Evolutionary conservation across 768 basidiomycete species (phyloP), one percentile per base, ranked within the genome.

Genomic region (Auricularia auricula-judae): DNA sequence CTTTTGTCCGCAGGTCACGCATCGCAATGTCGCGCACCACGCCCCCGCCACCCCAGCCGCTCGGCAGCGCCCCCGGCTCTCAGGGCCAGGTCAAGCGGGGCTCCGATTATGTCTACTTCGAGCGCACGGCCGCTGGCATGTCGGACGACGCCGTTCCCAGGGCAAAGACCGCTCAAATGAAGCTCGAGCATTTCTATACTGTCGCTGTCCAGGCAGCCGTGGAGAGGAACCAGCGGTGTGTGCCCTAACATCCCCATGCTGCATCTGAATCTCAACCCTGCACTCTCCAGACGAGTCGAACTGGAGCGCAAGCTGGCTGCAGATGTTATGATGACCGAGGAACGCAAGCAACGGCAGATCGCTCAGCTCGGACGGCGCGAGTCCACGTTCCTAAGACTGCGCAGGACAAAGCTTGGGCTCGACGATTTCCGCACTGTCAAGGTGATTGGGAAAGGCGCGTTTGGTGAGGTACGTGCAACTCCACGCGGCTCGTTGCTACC

Each of bases 401-500:
- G 87, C 64, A 81, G 96, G 61, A 98, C 97, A 35, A 91, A 90
- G 70, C 81, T 99, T 11, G 93, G 94, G 2, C 78, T 98, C 65
- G 86, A 89, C 66, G 89, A 98, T 75, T 99, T 99, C 78, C 81
- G 88, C 68, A 98, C 96, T 3, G 93, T 99, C 71, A 98, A 98
- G 74, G 94, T 99, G 58, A 99, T 99, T 69, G 97, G 97, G 23
- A 98, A 97, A 76, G 97, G 97, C 67, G 97, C 97, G 18, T 99
- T 99, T 71, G 95, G 97, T 73, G 96, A 99, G 80, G 93, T 92
- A 71, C 44, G 83, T 74, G 3, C 7, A 3, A 36, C 8, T 35
- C 34, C 8, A 21, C 60, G 14, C 44, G 21, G 35, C 36, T 44
- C 51, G 36, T 61, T 54, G 33, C 62, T 21, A 29, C 21, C 67